A percentile compares a stretch with the other conserved stretches of the same genome.
phyloP scores from a whole-genome alignment of 768 basidiomycete genomes.

The Chlorophyllum brunneum region DNA sequence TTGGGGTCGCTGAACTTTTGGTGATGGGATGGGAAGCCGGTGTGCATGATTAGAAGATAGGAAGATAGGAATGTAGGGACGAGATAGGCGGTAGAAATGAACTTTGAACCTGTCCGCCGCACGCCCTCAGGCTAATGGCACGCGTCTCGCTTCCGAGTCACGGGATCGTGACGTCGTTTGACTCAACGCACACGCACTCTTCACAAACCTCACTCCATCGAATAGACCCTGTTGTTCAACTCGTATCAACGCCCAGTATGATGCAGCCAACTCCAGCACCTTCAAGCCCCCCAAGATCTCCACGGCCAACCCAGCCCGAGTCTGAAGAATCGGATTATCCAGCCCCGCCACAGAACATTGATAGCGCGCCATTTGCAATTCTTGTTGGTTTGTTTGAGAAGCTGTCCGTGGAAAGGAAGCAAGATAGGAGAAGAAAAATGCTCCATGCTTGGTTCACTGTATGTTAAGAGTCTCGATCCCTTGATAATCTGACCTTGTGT shows the following conservation, averaged over 20 bases:
- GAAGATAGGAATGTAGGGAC: neutral
- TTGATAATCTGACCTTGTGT: neutral
- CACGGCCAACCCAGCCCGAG: slow-evolving; percentile 21
- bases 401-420: slow-evolving; percentile 67
- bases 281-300: slow-evolving; percentile 52
- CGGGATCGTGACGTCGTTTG: slow-evolving; percentile 15
- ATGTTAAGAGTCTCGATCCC: slow-evolving; percentile 25
- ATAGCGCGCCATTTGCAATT: slow-evolving; percentile 66
- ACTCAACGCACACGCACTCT: slow-evolving; percentile 4
- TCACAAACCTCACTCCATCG: neutral
- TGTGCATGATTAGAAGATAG: slow-evolving; percentile 15
- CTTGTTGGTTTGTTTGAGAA: slow-evolving; percentile 72
- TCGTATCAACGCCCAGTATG: slow-evolving; percentile 17
- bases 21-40: slow-evolving; percentile 12
- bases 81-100: neutral
- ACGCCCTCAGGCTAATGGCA: slow-evolving; percentile 28
- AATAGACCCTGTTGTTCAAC: slow-evolving; percentile 1
- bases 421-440: slow-evolving; percentile 66
- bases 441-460: slow-evolving; percentile 82
- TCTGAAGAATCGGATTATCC: slow-evolving; percentile 38
- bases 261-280: slow-evolving; percentile 72
- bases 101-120: neutral
- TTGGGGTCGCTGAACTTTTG: slow-evolving; percentile 43
- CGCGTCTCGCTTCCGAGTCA: slow-evolving; percentile 26
- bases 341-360: slow-evolving; percentile 59